phyloP scores from a whole-genome alignment of 2,329 filamentous ascomycete species.

The Ophiostoma sp. region DNA sequence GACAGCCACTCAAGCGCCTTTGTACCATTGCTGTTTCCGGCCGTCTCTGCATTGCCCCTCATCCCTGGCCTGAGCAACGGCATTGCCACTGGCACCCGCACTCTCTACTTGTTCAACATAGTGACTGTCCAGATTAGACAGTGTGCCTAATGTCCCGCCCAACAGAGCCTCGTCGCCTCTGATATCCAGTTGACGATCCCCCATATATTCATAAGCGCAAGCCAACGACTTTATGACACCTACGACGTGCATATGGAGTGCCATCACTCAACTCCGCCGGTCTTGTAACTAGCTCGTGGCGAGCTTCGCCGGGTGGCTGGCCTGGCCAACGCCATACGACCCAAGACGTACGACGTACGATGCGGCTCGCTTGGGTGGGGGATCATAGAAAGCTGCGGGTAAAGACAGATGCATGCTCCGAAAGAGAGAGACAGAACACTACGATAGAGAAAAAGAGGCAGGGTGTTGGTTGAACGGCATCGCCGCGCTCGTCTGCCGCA shows the following conservation, averaged over 20 bases:
- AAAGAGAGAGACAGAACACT: not conserved
- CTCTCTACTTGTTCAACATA: too few relatives aligned
- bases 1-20: not conserved
- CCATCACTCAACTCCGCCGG: too few relatives aligned
- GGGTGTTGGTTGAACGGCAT: not conserved
- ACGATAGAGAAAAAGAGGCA: too few relatives aligned
- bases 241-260: too few relatives aligned
- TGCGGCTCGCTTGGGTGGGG: not conserved
- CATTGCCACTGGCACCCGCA: not conserved
- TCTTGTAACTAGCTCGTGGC: not conserved
- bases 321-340: not conserved
- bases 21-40: conserved; percentile 4
- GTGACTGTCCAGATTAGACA: too few relatives aligned
- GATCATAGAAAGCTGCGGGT: not conserved
- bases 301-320: not conserved
- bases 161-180: not conserved
- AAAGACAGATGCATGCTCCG: not conserved
- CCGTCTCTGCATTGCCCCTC: not conserved
- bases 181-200: not conserved
- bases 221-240: too few relatives aligned
- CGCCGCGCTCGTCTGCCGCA: not conserved
- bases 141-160: not conserved
- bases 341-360: conserved; percentile 1
- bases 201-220: not conserved
- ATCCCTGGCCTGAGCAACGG: not conserved